These are phyloP conservation scores for Posidonia oceanica DNA, from an alignment of 116 monocot species.

Conservation along the genomic window DNA sequence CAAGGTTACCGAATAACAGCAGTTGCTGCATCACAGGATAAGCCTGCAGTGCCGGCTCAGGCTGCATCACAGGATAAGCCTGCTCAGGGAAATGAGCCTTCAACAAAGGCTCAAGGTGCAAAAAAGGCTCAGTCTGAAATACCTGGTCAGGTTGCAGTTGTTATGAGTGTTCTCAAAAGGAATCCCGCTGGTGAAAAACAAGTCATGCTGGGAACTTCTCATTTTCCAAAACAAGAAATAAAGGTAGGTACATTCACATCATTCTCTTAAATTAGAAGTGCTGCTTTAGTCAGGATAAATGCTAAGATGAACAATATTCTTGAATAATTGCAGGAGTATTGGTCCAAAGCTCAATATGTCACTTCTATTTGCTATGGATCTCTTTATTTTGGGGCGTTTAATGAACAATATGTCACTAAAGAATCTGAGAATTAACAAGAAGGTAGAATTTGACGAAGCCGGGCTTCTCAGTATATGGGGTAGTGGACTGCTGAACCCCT, in stretches of 20 bases:
- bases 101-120: not conserved
- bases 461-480: too few species aligned
- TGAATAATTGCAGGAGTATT: slow-evolving; percentile 1
- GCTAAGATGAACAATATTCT: not conserved
- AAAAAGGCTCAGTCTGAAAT: too few species aligned
- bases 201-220: not conserved
- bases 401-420: too few species aligned
- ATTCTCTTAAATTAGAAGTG: not conserved
- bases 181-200: not conserved
- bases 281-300: not conserved
- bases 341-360: not conserved
- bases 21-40: not conserved
- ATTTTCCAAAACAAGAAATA: not conserved
- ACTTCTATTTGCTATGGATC: slow-evolving; percentile 7
- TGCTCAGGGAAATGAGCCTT: too few species aligned
- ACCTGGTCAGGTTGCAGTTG: not conserved
- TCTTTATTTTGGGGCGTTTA: not conserved
- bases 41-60: not conserved
- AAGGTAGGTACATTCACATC: not conserved
- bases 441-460: too few species aligned
- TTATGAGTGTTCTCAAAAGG: slow-evolving; percentile 6
- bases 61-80: too few species aligned
- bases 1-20: slow-evolving; percentile 7
- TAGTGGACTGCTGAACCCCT: too few species aligned
- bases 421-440: not conserved